Conservation (phyloP, 768 basidiomycete genomes). For the Amylocystis lapponica region DNA sequence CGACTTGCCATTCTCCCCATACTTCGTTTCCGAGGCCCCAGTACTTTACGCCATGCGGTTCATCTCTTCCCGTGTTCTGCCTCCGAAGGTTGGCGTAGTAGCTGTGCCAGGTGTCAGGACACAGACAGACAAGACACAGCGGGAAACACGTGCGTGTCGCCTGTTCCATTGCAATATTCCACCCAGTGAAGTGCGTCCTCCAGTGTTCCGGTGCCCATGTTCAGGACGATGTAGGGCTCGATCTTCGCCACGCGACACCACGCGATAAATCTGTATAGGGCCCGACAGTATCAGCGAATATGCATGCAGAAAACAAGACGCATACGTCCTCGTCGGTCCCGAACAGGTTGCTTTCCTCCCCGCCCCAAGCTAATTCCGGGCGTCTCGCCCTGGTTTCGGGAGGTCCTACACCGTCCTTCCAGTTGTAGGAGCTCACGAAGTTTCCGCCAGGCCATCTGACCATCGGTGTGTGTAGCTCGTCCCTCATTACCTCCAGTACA, state of each 20-base stretch:
- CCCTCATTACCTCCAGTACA: constrained; percentile 15
- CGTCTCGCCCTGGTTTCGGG: constrained; percentile 42
- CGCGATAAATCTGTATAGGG: constrained; percentile 39
- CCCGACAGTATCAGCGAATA: neutral
- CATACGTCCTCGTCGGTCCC: constrained; percentile 40
- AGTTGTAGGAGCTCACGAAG: constrained; percentile 21
- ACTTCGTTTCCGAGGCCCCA: constrained; percentile 48
- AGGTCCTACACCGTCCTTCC: constrained; percentile 50
- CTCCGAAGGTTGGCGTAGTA: constrained; percentile 53
- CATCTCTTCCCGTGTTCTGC: constrained; percentile 46
- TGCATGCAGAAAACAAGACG: no score
- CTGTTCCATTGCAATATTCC: constrained; percentile 55
- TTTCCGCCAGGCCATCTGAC: constrained; percentile 21
- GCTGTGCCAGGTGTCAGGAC: neutral
- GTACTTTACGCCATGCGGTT: constrained; percentile 43
- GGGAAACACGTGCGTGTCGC: constrained; percentile 23
- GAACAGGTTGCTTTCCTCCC: constrained; percentile 56
- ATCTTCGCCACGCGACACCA: constrained; percentile 47
- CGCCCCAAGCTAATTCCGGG: constrained; percentile 57
- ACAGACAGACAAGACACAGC: neutral
- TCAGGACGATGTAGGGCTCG: constrained; percentile 56
- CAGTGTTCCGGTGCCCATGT: constrained; percentile 60
- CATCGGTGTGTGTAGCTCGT: constrained; percentile 16
- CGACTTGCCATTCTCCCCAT: constrained; percentile 52
- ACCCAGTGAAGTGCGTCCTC: constrained; percentile 57